phyloP scores from a whole-genome alignment of 495 filamentous ascomycete species.

The Aspergillus leporis region DNA sequence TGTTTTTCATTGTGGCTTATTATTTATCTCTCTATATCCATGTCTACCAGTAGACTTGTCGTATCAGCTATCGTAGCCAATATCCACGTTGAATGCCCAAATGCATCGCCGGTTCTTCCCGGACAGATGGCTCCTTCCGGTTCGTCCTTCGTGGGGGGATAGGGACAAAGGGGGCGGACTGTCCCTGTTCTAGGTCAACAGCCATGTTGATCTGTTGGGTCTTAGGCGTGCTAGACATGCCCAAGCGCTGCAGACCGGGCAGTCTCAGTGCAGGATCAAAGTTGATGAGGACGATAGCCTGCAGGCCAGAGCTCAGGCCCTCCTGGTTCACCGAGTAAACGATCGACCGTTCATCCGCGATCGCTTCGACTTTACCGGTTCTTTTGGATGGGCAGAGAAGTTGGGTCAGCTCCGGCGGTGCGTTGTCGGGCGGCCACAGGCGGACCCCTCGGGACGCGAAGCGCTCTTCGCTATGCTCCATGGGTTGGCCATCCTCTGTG shows the following conservation, averaged over 20 bases:
- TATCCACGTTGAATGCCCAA: slow-evolving; percentile 38
- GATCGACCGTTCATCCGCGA: slow-evolving; percentile 62
- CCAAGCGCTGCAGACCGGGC: slow-evolving; percentile 26
- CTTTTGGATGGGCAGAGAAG: slow-evolving; percentile 58
- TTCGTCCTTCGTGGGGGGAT: slow-evolving; percentile 14
- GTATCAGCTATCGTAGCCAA: slow-evolving; percentile 32
- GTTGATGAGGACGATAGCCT: slow-evolving; percentile 59
- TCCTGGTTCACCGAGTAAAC: slow-evolving; percentile 56
- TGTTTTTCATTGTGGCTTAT: not conserved
- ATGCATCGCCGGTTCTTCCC: slow-evolving; percentile 36
- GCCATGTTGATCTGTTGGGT: slow-evolving; percentile 6
- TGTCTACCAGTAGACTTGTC: not conserved
- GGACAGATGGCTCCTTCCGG: slow-evolving; percentile 27
- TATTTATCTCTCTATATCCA: not conserved
- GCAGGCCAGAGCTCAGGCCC: slow-evolving; percentile 36
- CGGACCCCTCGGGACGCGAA: slow-evolving; percentile 52
- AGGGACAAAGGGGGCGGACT: slow-evolving; percentile 13
- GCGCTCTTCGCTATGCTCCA: slow-evolving; percentile 42
- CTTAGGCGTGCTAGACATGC: slow-evolving; percentile 9
- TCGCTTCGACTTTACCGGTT: slow-evolving; percentile 48
- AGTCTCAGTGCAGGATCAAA: slow-evolving; percentile 61
- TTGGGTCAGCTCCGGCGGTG: slow-evolving; percentile 46
- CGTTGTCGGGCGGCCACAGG: slow-evolving; percentile 60
- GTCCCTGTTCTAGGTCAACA: slow-evolving; percentile 17
- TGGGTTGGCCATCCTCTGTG: slow-evolving; percentile 21